Evolutionary conservation across 2,329 filamentous ascomycete species (phyloP).

Genomic region (Pseudopyricularia cyperi): DNA sequence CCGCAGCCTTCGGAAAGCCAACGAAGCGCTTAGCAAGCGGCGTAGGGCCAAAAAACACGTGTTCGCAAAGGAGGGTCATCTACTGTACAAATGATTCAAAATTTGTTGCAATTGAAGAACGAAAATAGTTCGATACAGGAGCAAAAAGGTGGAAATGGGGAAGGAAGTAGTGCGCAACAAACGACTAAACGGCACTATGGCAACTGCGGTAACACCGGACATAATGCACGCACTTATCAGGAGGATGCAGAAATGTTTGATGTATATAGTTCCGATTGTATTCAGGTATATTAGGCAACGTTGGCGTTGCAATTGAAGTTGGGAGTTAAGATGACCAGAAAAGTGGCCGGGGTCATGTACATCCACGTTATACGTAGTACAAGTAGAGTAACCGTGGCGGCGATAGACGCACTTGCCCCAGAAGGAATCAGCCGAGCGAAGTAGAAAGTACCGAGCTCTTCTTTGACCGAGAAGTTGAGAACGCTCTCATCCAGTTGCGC

Average conservation of each 20-base stretch:
- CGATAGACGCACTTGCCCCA: too few species aligned
- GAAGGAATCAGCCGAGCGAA: too few species aligned
- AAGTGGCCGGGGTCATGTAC: background rate
- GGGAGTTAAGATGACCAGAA: background rate
- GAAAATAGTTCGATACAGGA: background rate
- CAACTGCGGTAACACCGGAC: slow-evolving; percentile 2
- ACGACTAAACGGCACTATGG: background rate
- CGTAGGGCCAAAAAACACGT: background rate
- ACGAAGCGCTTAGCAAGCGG: background rate
- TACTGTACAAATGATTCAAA: background rate
- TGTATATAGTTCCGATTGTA: slow-evolving; percentile 3
- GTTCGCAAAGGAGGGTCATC: background rate
- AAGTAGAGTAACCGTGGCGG: too few species aligned
- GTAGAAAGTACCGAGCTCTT: too few species aligned
- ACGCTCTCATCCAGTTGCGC: too few species aligned
- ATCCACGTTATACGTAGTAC: background rate
- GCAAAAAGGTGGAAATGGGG: background rate
- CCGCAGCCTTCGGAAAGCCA: background rate
- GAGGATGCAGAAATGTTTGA: slow-evolving; percentile 2
- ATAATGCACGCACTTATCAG: slow-evolving; percentile 4
- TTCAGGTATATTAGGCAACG: slow-evolving; percentile 1
- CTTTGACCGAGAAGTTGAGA: too few species aligned
- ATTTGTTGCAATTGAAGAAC: background rate
- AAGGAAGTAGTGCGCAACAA: background rate
- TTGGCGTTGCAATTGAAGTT: slow-evolving; percentile 1